A percentile compares a stretch with the other conserved stretches of the same genome.
Evolutionary conservation across 2,329 filamentous ascomycete genomes (phyloP).

Genomic region (Beauveria bassiana): DNA sequence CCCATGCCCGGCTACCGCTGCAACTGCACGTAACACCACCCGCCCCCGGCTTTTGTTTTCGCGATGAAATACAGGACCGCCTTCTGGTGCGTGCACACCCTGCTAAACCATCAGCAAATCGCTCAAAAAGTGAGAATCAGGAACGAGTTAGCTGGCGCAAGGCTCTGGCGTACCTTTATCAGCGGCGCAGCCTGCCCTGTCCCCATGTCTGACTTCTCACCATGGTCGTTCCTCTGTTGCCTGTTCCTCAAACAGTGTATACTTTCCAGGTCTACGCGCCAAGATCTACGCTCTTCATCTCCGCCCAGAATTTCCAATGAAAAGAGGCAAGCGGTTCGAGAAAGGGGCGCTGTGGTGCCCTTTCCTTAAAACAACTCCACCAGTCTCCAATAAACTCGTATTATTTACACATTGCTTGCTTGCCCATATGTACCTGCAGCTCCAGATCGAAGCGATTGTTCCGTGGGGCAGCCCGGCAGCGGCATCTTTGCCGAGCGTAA

Average conservation of each 20-base stretch:
- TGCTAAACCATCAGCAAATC: background rate
- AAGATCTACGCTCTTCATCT: constrained; percentile 2
- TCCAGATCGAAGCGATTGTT: background rate
- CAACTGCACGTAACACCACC: background rate
- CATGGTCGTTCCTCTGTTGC: background rate
- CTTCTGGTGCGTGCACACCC: background rate
- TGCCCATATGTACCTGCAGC: background rate
- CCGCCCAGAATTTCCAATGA: background rate
- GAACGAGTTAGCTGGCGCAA: too few relatives aligned
- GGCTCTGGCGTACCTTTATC: too few relatives aligned
- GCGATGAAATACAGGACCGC: background rate
- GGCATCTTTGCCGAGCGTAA: too few relatives aligned
- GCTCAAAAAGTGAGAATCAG: too few relatives aligned
- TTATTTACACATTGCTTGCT: background rate
- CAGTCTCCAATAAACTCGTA: background rate
- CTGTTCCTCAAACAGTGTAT: background rate
- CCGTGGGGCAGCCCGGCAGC: background rate
- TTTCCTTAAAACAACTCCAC: background rate
- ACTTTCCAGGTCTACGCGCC: background rate
- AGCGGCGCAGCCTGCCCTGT: too few relatives aligned
- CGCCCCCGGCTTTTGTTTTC: background rate
- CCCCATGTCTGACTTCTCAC: background rate
- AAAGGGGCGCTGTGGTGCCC: background rate
- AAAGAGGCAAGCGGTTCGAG: background rate
- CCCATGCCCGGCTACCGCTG: background rate